These are phyloP conservation scores for Corymbia citriodora DNA, from an alignment of 441 rosid species.

Conservation along the genomic window DNA sequence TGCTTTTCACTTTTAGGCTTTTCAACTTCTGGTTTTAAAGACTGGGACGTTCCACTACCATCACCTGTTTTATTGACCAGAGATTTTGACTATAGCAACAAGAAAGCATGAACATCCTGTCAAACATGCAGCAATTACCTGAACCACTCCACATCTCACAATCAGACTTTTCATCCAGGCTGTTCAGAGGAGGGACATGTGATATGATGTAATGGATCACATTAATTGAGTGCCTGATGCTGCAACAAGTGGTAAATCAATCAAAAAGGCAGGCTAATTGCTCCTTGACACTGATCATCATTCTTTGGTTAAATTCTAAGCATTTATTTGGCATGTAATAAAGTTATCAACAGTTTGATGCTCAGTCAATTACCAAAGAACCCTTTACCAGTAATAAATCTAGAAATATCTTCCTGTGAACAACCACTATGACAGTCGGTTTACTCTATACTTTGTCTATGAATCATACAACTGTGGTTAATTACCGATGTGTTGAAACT, in stretches of 20 bases:
- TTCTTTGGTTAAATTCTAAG: background rate
- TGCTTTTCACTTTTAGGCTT: constrained; percentile 32
- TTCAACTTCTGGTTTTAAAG: constrained; percentile 24
- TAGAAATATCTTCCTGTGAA: background rate
- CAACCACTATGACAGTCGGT: background rate
- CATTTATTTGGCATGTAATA: background rate
- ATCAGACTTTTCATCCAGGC: constrained; percentile 32
- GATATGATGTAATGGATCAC: constrained; percentile 54
- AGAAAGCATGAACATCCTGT: background rate
- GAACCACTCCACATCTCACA: constrained; percentile 77
- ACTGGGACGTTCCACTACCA: constrained; percentile 11
- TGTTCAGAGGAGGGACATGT: constrained; percentile 47
- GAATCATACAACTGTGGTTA: background rate
- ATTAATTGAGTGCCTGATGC: constrained; percentile 43
- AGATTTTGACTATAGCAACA: background rate
- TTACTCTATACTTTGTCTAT: background rate
- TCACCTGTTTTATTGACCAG: constrained; percentile 13
- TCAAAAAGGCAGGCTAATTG: background rate
- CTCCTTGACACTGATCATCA: background rate
- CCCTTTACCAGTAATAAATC: background rate
- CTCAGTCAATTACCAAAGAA: background rate
- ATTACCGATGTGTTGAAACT: background rate
- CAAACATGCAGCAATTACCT: constrained; percentile 40
- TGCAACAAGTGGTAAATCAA: constrained; percentile 17
- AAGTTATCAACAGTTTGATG: background rate